phyloP scores from a whole-genome alignment of 2,329 filamentous ascomycete genomes.

The Remersonia thermophila region DNA sequence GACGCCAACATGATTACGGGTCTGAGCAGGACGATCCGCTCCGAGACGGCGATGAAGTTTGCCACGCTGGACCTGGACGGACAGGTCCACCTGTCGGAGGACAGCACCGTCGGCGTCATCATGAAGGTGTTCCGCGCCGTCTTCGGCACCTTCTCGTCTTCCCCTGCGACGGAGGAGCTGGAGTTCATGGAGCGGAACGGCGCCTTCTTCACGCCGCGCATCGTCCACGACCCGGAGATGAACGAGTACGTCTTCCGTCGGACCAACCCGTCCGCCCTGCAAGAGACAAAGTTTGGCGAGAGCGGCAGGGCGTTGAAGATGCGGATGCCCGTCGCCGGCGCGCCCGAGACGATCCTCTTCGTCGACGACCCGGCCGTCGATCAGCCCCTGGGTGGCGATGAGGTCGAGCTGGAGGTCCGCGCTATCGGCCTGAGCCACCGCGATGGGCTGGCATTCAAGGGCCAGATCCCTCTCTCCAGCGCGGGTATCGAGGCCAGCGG shows the following conservation, averaged over 20 bases:
- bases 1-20: slow-evolving; percentile 34
- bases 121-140: slow-evolving; percentile 25
- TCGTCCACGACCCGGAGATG: slow-evolving; percentile 28
- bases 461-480: slow-evolving; percentile 23
- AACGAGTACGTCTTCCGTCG: slow-evolving; percentile 32
- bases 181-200: slow-evolving; percentile 31
- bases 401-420: slow-evolving; percentile 32
- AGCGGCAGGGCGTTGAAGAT: slow-evolving; percentile 23
- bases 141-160: slow-evolving; percentile 23
- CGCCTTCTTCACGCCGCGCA: slow-evolving; percentile 27
- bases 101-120: slow-evolving; percentile 16
- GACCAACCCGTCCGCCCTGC: slow-evolving; percentile 26
- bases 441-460: slow-evolving; percentile 33
- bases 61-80: slow-evolving; percentile 35
- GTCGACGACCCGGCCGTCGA: slow-evolving; percentile 23
- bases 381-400: slow-evolving; percentile 21
- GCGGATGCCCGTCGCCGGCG: slow-evolving; percentile 27
- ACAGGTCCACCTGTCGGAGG: slow-evolving; percentile 13
- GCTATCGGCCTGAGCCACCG: slow-evolving; percentile 34
- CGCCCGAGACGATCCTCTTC: slow-evolving; percentile 29
- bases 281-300: slow-evolving; percentile 29
- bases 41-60: slow-evolving; percentile 32
- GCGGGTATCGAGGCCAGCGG: slow-evolving; percentile 31
- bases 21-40: slow-evolving; percentile 33
- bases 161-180: slow-evolving; percentile 25